Evolutionary conservation across 257 asterid genomes (phyloP).

Genomic region (Solanum piurae): DNA sequence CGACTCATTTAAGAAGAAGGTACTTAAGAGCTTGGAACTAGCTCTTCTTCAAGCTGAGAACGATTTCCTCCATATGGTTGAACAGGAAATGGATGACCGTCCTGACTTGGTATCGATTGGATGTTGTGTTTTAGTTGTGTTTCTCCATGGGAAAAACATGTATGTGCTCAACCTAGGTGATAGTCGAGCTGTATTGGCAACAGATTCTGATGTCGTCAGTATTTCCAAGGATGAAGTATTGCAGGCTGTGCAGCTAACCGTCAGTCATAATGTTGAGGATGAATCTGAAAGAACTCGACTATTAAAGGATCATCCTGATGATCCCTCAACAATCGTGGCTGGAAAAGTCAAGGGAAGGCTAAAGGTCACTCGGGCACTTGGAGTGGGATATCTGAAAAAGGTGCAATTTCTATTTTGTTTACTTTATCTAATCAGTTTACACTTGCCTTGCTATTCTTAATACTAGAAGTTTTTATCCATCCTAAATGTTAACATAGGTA

Average conservation of each 20-base stretch:
- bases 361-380: constrained; percentile 90
- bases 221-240: constrained; percentile 14
- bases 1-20: constrained; percentile 30
- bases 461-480: not conserved
- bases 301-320: constrained; percentile 67
- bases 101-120: constrained; percentile 90
- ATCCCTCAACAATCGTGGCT: constrained; percentile 39
- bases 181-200: constrained; percentile 90
- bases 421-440: not conserved
- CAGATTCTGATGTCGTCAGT: constrained; percentile 19
- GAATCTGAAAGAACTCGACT: constrained; percentile 64
- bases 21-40: constrained; percentile 55
- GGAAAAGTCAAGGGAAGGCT: constrained; percentile 91
- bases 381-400: constrained; percentile 96
- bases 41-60: constrained; percentile 71
- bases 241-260: constrained; percentile 66
- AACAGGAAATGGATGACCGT: constrained; percentile 95
- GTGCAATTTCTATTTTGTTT: constrained; percentile 20
- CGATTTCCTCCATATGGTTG: constrained; percentile 88
- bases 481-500: not conserved
- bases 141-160: constrained; percentile 68
- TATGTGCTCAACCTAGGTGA: constrained; percentile 81
- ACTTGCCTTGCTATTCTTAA: not conserved
- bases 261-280: constrained; percentile 70
- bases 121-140: constrained; percentile 63